phyloP scores from a whole-genome alignment of 2,329 filamentous ascomycete genomes.

The Colletotrichum musae region DNA sequence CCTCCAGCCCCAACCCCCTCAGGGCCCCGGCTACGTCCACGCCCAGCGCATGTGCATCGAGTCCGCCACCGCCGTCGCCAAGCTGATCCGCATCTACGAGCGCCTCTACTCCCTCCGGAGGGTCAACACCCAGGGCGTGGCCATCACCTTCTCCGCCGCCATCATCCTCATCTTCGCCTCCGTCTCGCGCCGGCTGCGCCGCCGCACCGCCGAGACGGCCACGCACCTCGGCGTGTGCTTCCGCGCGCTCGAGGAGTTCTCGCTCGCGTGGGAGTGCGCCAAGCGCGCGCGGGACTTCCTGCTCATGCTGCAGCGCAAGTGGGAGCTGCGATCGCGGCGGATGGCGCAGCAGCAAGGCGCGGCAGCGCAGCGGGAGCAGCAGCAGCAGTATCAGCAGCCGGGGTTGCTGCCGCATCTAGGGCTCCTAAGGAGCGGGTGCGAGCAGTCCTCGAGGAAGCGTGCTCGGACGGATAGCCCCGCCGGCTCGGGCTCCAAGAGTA shows the following conservation, averaged over 20 bases:
- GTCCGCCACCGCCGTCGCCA: conserved; percentile 42
- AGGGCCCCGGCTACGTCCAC: conserved; percentile 44
- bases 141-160: conserved; percentile 44
- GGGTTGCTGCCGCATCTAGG: neutral
- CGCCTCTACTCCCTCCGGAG: conserved; percentile 39
- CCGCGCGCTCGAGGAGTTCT: conserved; percentile 44
- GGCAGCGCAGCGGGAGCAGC: neutral
- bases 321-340: conserved; percentile 16
- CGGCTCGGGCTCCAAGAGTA: neutral
- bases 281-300: conserved; percentile 45
- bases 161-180: conserved; percentile 43
- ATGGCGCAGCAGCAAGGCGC: neutral
- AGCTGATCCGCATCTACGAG: conserved; percentile 43
- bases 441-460: conserved; percentile 7
- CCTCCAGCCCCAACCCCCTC: conserved; percentile 40
- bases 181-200: conserved; percentile 32
- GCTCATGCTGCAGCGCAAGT: conserved; percentile 43
- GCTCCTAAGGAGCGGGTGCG: neutral
- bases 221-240: conserved; percentile 45
- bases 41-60: conserved; percentile 44
- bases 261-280: conserved; percentile 45
- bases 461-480: conserved; percentile 10
- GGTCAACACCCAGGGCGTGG: conserved; percentile 45
- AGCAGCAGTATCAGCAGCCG: neutral
- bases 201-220: conserved; percentile 27